Conservation (phyloP, 192 early-diverging fungal genomes). For the Backusella mclennaniae region DNA sequence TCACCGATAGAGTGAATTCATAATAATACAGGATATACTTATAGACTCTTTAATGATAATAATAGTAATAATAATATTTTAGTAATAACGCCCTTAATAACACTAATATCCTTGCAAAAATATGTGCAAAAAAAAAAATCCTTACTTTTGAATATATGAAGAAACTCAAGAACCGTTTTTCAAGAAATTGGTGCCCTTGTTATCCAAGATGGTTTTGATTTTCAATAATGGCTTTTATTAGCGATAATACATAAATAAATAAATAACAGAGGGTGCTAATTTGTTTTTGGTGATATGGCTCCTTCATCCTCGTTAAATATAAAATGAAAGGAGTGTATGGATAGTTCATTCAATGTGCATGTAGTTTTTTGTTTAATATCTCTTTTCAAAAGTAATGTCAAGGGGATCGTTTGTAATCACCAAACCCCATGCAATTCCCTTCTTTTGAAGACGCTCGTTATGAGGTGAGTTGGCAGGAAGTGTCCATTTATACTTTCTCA, state of each 20-base stretch:
- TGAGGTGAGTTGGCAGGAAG: slow-evolving; percentile 17
- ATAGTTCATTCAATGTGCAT: no score
- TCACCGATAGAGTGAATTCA: slow-evolving; percentile 8
- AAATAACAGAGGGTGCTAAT: no score
- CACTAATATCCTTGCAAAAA: not conserved
- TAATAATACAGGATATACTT: not conserved
- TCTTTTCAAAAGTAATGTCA: slow-evolving; percentile 9
- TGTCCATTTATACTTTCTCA: slow-evolving; percentile 14
- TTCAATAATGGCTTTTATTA: no score
- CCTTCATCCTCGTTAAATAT: no score
- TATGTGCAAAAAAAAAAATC: no score
- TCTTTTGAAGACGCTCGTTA: slow-evolving; percentile 3
- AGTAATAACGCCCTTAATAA: not conserved
- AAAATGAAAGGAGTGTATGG: no score
- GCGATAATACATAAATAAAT: no score
- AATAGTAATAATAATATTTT: not conserved
- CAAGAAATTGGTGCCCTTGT: no score
- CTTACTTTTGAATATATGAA: no score
- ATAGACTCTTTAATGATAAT: not conserved
- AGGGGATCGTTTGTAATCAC: not conserved
- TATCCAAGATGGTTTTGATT: no score
- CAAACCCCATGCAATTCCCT: not conserved
- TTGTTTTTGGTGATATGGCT: no score
- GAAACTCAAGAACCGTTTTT: no score
- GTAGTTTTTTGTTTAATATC: not conserved